Percentiles rank a stretch among this genome's conserved stretches.
Conservation (phyloP, 2,329 filamentous ascomycete genomes). For the Aspergillus calidoustus region DNA sequence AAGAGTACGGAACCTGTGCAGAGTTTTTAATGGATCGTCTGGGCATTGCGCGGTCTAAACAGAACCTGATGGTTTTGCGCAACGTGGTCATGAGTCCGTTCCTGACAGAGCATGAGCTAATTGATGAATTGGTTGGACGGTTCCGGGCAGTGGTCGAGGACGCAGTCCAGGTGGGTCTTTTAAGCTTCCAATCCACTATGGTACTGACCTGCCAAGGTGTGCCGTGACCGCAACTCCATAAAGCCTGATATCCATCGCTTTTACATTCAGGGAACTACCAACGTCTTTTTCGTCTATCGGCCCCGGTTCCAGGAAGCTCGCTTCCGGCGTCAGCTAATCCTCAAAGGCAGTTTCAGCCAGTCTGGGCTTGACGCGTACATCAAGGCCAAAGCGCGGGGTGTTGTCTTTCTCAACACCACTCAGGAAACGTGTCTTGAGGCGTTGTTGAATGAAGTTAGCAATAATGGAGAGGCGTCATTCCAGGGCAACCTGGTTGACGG, state of each 20-base stretch:
- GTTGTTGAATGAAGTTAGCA: not conserved
- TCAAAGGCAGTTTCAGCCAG: not conserved
- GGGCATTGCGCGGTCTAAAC: slow-evolving; percentile 30
- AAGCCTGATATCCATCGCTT: slow-evolving; percentile 4
- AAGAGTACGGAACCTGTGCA: slow-evolving; percentile 23
- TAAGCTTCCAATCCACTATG: not conserved
- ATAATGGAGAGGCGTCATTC: not conserved
- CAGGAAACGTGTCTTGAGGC: not conserved
- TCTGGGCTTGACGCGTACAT: not conserved
- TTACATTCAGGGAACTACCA: slow-evolving; percentile 1
- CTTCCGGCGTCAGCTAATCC: slow-evolving; percentile 4
- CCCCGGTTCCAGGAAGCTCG: slow-evolving; percentile 5
- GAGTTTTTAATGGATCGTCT: slow-evolving; percentile 50
- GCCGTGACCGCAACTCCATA: not conserved
- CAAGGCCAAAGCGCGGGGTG: not conserved
- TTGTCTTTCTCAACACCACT: not conserved
- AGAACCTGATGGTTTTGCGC: slow-evolving; percentile 51
- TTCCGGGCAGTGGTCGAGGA: slow-evolving; percentile 12
- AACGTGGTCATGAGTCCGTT: slow-evolving; percentile 54
- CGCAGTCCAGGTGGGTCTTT: slow-evolving; percentile 4
- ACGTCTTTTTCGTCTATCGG: not conserved
- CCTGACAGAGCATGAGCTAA: slow-evolving; percentile 22
- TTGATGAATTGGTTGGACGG: not conserved
- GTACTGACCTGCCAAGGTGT: not conserved
- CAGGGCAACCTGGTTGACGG: not conserved